Percentiles rank a stretch among this genome's conserved stretches.
phyloP scores from a whole-genome alignment of 2,329 filamentous ascomycete species.

The Paecilomyces fulvus region DNA sequence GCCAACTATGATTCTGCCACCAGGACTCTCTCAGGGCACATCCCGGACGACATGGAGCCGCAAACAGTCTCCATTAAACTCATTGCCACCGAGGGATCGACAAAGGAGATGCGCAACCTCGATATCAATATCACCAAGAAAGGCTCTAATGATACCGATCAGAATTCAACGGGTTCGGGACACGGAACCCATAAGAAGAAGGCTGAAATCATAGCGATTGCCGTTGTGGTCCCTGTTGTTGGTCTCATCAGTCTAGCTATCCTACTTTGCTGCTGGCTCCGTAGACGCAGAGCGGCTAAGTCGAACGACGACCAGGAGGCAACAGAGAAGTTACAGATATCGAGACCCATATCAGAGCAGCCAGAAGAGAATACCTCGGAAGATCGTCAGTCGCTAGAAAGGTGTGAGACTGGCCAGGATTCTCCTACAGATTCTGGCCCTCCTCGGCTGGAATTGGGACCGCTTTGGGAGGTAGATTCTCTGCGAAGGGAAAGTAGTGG shows the following conservation, averaged over 20 bases:
- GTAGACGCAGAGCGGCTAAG: conserved; percentile 19
- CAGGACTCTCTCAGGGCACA: conserved; percentile 40
- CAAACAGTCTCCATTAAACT: conserved; percentile 35
- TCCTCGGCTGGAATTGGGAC: conserved; percentile 26
- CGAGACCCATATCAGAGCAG: conserved; percentile 14
- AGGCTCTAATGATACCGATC: conserved; percentile 11
- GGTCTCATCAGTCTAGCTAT: conserved; percentile 19
- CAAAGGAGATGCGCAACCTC: conserved; percentile 37
- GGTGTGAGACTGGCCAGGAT: conserved; percentile 14
- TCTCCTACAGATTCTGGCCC: conserved; percentile 16
- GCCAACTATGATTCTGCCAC: conserved; percentile 41
- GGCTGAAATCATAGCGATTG: conserved; percentile 29
- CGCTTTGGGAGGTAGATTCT: conserved; percentile 22
- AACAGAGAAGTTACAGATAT: conserved; percentile 14
- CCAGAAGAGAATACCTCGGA: conserved; percentile 17
- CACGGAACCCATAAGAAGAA: conserved; percentile 17
- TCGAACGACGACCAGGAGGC: conserved; percentile 7
- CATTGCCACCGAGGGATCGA: conserved; percentile 32
- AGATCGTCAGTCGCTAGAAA: conserved; percentile 12
- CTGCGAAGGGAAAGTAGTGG: conserved; percentile 12
- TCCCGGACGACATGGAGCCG: conserved; percentile 34
- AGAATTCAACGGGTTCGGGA: conserved; percentile 10
- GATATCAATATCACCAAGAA: conserved; percentile 27
- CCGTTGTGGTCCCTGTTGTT: conserved; percentile 26
- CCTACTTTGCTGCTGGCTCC: conserved; percentile 28